Base-by-base conservation (phyloP, 2,329 filamentous ascomycete species). In the Aaosphaeria arxii region DNA sequence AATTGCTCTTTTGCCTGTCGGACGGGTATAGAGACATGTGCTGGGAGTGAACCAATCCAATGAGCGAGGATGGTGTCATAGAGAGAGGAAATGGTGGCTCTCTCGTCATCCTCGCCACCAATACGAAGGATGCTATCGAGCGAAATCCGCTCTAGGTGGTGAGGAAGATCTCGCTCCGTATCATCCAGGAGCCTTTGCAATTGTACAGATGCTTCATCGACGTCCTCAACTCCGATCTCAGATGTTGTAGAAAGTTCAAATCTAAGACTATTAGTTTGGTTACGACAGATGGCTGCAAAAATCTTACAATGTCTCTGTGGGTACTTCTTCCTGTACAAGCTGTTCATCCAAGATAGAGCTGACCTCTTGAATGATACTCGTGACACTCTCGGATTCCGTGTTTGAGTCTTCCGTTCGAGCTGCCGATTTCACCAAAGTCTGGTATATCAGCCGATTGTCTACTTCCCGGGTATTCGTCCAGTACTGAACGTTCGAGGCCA, bases 21-120 rank as follows among this genome's bases (percentile, higher is more conserved):
- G 32, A 64, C 47, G 30, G 53, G 53, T 24, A 52, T 46, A 4
- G 67, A 52, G 1, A 64, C 54, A 5, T 57, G 45, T 6, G 40
- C 7, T 5, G 67, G 62, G 31, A 72, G 45, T 7, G 63, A 53
- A 13, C 59, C 62, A 11, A 72, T 51, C 61, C 62, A 71, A 6
- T 53, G 57, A 11, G 62, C 47, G 5, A 71, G 56, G 6, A 71
- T 52, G 1, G 31, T 52, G 30, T 71, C 66, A 38, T 71, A 71
- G 1, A 66, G 30, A 30, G 53, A 49, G 4, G 57, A 46, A 2
- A 69, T 52, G 2, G 57, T 59, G 9, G 50, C 2, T 31, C 41
- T 41, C 11, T 48, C 43, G 11, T 54, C 46, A 24, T 54, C 32
- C 1, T 33, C 40, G 3, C 46, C 43, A 0, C 39, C 31, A 11